phyloP scores from a whole-genome alignment of 495 filamentous ascomycete genomes.

The Parmelia sp. region DNA sequence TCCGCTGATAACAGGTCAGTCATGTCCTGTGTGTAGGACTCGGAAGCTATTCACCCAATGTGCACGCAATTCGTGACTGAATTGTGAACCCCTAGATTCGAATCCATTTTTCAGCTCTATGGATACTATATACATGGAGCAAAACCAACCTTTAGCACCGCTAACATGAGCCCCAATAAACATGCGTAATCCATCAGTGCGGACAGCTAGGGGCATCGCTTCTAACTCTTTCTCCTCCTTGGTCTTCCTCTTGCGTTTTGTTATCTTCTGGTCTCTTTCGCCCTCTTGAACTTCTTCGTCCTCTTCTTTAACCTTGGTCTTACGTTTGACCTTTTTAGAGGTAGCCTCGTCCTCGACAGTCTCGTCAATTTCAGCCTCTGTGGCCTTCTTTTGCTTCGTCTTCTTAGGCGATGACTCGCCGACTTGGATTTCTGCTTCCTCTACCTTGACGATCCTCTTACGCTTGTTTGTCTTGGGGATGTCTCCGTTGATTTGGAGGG shows the following conservation, averaged over 20 bases:
- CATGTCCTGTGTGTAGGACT: background rate
- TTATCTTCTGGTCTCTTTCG: conserved; percentile 18
- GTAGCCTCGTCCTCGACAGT: conserved; percentile 1
- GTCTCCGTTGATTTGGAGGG: background rate
- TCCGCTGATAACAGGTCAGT: conserved; percentile 42
- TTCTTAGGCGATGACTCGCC: conserved; percentile 8
- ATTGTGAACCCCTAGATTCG: conserved; percentile 63
- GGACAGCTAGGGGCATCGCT: conserved; percentile 58
- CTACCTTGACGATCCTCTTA: background rate
- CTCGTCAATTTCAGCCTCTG: conserved; percentile 10
- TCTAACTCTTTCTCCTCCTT: conserved; percentile 42
- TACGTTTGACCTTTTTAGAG: conserved; percentile 1
- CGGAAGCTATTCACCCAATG: conserved; percentile 50
- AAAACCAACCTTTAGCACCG: conserved; percentile 65
- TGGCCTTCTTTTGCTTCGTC: conserved; percentile 13
- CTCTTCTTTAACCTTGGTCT: conserved; percentile 21
- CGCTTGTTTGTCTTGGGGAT: conserved; percentile 4
- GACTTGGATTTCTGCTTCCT: background rate
- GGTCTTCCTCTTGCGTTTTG: conserved; percentile 30
- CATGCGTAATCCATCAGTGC: conserved; percentile 68
- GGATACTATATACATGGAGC: conserved; percentile 1
- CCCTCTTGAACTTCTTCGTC: conserved; percentile 32
- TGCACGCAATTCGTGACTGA: conserved; percentile 70
- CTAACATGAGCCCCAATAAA: conserved; percentile 90
- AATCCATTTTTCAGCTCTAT: conserved; percentile 1